Conservation (phyloP, 352 stramenopile species). For the Halophytophthora polymorphica region DNA sequence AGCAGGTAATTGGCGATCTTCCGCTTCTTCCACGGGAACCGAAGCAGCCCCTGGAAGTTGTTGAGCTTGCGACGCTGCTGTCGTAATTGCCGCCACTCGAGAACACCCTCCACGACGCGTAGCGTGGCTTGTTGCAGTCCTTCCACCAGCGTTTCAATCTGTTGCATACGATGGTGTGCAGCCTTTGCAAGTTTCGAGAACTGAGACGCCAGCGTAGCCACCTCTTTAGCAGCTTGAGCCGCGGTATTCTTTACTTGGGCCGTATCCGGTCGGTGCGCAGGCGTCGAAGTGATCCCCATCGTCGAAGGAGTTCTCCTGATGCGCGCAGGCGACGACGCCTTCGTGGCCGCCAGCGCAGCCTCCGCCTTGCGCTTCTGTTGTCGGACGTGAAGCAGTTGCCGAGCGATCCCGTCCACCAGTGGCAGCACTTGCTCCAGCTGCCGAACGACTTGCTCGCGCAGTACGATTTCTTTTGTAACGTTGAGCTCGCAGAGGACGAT, state of each 20-base stretch:
- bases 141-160: conserved; percentile 28
- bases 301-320: conserved; percentile 21
- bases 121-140: conserved; percentile 32
- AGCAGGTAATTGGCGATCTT: conserved; percentile 46
- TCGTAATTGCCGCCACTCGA: conserved; percentile 38
- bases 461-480: conserved; percentile 57
- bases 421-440: conserved; percentile 32
- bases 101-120: conserved; percentile 36
- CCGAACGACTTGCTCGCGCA: conserved; percentile 50
- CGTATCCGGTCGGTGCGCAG: conserved; percentile 7
- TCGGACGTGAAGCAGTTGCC: conserved; percentile 27
- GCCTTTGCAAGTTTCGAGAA: conserved; percentile 21
- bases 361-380: conserved; percentile 20
- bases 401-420: conserved; percentile 23
- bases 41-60: conserved; percentile 41
- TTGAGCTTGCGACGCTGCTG: conserved; percentile 23
- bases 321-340: conserved; percentile 13
- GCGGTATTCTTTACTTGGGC: conserved; percentile 1
- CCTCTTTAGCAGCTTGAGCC: conserved; percentile 6
- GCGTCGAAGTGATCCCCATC: conserved; percentile 16
- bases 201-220: conserved; percentile 10
- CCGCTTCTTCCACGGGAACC: conserved; percentile 41
- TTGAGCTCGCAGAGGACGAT: conserved; percentile 47
- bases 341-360: conserved; percentile 8
- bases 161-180: conserved; percentile 22